Evolutionary conservation across 2,329 filamentous ascomycete species (phyloP), one percentile per base, ranked within the genome.

Genomic region (Fusarium stilboides): DNA sequence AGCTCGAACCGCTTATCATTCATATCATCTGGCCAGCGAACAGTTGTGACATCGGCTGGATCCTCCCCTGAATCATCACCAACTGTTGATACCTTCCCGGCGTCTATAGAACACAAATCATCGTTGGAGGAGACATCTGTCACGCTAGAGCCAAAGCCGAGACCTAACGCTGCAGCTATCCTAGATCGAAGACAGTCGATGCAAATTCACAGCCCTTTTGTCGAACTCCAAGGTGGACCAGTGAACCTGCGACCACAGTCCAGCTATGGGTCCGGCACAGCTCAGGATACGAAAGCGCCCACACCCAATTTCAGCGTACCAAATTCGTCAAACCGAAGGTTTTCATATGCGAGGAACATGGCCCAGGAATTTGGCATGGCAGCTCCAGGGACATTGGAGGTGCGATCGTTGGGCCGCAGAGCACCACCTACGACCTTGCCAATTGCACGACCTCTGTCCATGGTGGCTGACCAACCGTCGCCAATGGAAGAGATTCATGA

Each of bases 1-100:
- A 87, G 84, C 73, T 80, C 82, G 3, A 84, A 88, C 65, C 84
- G 89, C 8, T 80, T 88, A 6, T 91, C 89, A 0, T 86, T 84
- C 65, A 81, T 89, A 39, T 91, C 89, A 3, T 89, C 87, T 7
- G 86, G 86, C 8, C 87, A 90, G 73, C 82, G 86, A 60, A 91
- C 89, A 5, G 79, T 88, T 26, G 74, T 89, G 9, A 90, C 88
- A 3, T 90, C 88, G 0, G 83, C 85, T 19, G 84, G 81, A 31
- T 74, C 72, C 6, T 90, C 88, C 0, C 86, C 87, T 4, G 81
- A 86, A 17, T 83, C 81, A 57, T 90, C 88, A 2, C 88, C 89
- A 0, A 83, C 82, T 1, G 80, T 83, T 14, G 85, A 86, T 36
- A 87, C 80, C 55, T 88, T 88, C 57, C 74, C 74, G 15, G 36